Evolutionary conservation across 805 yeast species (phyloP).

Genomic region (Candida caryicola): DNA sequence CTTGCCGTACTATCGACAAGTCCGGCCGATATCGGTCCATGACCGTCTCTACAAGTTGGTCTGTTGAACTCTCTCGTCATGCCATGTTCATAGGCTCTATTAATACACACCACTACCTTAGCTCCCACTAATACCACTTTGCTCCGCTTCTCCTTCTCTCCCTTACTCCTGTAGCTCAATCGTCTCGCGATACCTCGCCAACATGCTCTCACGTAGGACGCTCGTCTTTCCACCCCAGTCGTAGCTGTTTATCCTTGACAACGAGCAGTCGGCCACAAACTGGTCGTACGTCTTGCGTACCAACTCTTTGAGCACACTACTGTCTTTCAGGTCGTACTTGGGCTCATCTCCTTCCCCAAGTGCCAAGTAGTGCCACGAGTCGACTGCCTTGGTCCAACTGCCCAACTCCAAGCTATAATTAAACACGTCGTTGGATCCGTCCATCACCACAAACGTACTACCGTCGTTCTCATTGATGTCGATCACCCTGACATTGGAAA

Average conservation of each 20-base stretch:
- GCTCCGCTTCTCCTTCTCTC: no score
- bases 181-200: constrained; percentile 3
- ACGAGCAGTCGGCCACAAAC: constrained; percentile 9
- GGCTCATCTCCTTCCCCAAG: constrained; percentile 3
- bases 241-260: constrained; percentile 8
- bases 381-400: constrained; percentile 49
- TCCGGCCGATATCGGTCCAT: no score
- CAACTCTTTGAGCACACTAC: constrained; percentile 3
- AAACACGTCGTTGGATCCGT: constrained; percentile 34
- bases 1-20: no score
- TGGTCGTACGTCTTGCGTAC: constrained; percentile 7
- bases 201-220: no score
- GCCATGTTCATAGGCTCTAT: no score
- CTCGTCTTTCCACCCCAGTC: no score
- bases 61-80: no score
- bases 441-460: constrained; percentile 40
- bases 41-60: no score
- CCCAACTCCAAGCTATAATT: constrained; percentile 40
- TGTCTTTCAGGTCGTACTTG: background rate
- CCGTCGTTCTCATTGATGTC: constrained; percentile 40
- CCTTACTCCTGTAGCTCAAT: constrained; percentile 1
- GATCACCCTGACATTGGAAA: constrained; percentile 12
- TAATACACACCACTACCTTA: no score
- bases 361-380: constrained; percentile 38
- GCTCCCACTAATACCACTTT: no score